Evolutionary conservation across 257 asterid species (phyloP).

Genomic region (Cordia subcordata): DNA sequence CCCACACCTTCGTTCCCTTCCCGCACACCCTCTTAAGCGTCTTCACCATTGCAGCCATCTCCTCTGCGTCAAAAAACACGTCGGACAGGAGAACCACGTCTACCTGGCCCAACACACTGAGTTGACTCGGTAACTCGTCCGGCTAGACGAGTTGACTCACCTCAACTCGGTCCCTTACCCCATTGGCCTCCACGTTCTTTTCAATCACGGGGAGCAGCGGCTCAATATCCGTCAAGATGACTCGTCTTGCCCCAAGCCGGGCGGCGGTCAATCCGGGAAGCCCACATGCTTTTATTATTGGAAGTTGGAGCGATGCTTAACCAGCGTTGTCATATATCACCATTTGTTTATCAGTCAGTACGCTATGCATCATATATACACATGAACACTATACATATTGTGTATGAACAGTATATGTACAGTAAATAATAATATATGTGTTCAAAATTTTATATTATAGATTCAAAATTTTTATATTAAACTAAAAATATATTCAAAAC

Average conservation of each 20-base stretch:
- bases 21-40: conserved; percentile 14
- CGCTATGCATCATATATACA: no score
- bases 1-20: conserved; percentile 18
- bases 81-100: conserved; percentile 25
- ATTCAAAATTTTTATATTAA: no score
- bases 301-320: no score
- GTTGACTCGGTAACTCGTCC: conserved; percentile 10
- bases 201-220: conserved; percentile 14
- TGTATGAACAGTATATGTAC: no score
- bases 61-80: conserved; percentile 15
- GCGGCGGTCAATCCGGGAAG: conserved; percentile 31
- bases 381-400: no score
- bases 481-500: no score
- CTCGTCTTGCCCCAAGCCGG: conserved; percentile 20
- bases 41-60: conserved; percentile 15
- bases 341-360: no score
- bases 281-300: no score
- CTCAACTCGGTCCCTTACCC: conserved; percentile 13
- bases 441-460: no score
- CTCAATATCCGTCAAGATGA: conserved; percentile 16
- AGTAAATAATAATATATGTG: no score
- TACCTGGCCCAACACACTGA: conserved; percentile 1
- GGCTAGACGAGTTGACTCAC: conserved; percentile 17
- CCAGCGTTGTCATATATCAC: no score
- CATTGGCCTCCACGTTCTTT: conserved; percentile 21